phyloP scores from a whole-genome alignment of 169 alveolate genomes.

The Plasmodium falciparum region DNA sequence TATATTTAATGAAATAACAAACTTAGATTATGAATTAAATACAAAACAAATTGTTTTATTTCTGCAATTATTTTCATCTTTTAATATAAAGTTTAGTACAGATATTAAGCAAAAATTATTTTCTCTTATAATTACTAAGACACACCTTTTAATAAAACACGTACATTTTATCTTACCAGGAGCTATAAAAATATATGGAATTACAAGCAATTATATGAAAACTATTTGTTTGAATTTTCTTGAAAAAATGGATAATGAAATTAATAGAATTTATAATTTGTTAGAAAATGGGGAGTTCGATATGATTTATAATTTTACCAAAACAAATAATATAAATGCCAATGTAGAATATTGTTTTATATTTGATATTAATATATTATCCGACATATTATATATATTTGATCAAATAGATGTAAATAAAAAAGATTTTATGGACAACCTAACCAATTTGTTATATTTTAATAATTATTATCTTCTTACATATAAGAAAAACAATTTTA shows the following conservation, averaged over 20 bases:
- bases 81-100: conserved; percentile 41
- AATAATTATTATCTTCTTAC: conserved; percentile 43
- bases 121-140: conserved; percentile 21
- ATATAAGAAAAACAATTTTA: conserved; percentile 43
- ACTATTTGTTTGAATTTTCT: conserved; percentile 32
- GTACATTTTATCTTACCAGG: conserved; percentile 21
- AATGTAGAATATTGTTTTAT: conserved; percentile 1
- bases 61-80: conserved; percentile 45
- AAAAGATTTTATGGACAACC: conserved; percentile 33
- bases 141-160: background rate
- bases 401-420: conserved; percentile 76
- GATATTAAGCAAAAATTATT: conserved; percentile 61
- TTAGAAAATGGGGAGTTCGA: background rate
- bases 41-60: conserved; percentile 28
- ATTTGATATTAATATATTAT: conserved; percentile 19
- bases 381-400: conserved; percentile 43
- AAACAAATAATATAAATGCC: background rate
- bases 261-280: conserved; percentile 13
- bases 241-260: conserved; percentile 58
- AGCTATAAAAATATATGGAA: conserved; percentile 31
- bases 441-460: conserved; percentile 14
- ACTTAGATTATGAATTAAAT: conserved; percentile 46
- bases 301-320: background rate
- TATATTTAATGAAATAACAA: conserved; percentile 58
- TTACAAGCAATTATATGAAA: conserved; percentile 53